Base-by-base conservation (phyloP, 148 eudicot genomes). In the Camellia granthamiana region DNA sequence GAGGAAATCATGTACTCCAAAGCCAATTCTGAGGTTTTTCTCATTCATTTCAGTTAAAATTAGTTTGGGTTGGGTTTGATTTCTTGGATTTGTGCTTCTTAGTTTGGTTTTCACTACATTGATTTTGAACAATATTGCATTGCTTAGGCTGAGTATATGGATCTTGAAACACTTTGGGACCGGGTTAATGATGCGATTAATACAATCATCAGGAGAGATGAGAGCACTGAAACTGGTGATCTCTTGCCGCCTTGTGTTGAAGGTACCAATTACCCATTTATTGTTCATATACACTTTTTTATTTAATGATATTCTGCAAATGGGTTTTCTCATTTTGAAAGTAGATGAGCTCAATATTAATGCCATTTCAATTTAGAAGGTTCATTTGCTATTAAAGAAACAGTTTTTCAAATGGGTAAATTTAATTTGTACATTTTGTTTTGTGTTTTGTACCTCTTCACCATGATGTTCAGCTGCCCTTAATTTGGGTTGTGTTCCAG, bases 1-100 rank as follows among this genome's bases (percentile, higher is more conserved):
- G 99, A 96, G 83, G 98, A 93, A 89, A 96, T 96, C 79, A 89
- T 96, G 91, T 96, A 96, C 83, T 96, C 99, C 69, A 96, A 96
- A 82, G 99, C 99, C 79, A 93, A 96, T 88, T 93, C 98, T 58
- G 98, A 96, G 99, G 99, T 96, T 68, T 76, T n/a, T 38, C 19
- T 80, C 62, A 12, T 56, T 19, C 15, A 21, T 80, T 59, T 23
- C 2, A 43, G 58, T 78, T 7, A 0, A 7, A 44, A 67, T 65
- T 75, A 6, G 51, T 77, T 1, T 60, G 66, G 30, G n/a, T 56
- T 75, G 23, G 30, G 52, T 58, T 79, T 12, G 16, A 75, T 69
- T 75, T 79, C 7, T 43, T 74, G 43, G 42, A 42, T 58, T n/a
- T 51, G 63, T 64, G 77, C 74, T 67, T 5, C 15, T 4, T 19